Evolutionary conservation across 1,284 basidiomycete genomes (phyloP), one percentile per base, ranked within the genome.

Genomic region (Ustilago crameri): DNA sequence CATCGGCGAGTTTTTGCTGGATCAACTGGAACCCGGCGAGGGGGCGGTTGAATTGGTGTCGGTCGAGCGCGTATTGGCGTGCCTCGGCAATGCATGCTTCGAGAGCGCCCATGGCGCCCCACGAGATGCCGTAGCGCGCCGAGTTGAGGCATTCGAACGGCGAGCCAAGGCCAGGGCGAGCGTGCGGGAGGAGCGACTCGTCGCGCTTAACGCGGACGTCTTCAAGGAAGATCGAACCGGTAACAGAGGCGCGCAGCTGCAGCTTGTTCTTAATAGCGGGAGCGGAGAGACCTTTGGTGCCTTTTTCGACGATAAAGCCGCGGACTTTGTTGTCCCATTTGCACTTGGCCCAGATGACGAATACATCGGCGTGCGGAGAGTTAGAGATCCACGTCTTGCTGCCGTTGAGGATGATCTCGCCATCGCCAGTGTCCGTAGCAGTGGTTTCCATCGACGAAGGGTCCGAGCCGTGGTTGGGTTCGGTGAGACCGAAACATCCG

Each of bases 311-410:
- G 44, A 98, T 83, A 85, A 98, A 98, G 0, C 95, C 95, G 44
- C 93, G 89, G 64, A 98, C 87, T 84, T 93, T 93, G 76, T 88
- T 87, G 82, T 95, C 93, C 93, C 93, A 95, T 80, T 92, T 92
- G 85, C 93, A 95, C 51, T 90, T 90, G 1, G 95, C 95, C 95
- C 95, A 98, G 43, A 98, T 86, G 41, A 98, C 86, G 79, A 96
- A 94, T 2, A 94, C 81, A 69, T 93, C 91, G 5, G 91, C 92
- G 43, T 69, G 68, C 8, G 75, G 74, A 14, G 76, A 71, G 56
- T 95, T 96, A 34, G 93, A 90, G 81, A 98, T 97, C 94, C 95
- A 98, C 0, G 93, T 97, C 87, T 98, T 98, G 84, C 90, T 91
- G 35, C 95, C 95, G 78, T 90, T 92, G 54, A 98, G 83, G 20